A percentile compares a stretch with the other conserved stretches of the same genome.
These are phyloP conservation scores for Exophiala mesophila DNA, from an alignment of 2,329 filamentous ascomycete species.

Conservation along the genomic window DNA sequence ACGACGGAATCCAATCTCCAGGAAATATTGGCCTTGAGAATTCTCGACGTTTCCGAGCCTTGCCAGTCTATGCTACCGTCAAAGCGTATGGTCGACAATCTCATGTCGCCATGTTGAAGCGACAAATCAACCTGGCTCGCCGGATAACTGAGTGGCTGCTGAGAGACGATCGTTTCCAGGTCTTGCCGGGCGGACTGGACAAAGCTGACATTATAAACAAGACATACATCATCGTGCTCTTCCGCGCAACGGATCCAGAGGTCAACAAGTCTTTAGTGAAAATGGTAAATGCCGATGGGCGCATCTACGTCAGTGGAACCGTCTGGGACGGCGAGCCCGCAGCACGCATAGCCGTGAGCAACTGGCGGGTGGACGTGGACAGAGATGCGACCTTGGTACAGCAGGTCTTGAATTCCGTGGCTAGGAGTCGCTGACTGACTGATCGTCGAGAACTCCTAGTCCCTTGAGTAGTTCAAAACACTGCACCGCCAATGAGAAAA, in stretches of 20 bases:
- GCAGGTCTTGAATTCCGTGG: conserved; percentile 54
- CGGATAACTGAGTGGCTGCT: conserved; percentile 60
- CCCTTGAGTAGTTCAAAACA: no score
- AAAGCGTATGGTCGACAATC: conserved; percentile 67
- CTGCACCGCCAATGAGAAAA: conserved; percentile 96
- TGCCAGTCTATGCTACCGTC: conserved; percentile 82
- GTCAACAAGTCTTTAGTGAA: conserved; percentile 64
- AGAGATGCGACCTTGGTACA: conserved; percentile 63
- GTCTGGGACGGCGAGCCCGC: conserved; percentile 69
- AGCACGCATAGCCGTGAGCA: conserved; percentile 78
- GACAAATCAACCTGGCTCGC: conserved; percentile 68
- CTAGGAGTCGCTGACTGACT: neutral
- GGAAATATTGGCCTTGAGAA: conserved; percentile 87
- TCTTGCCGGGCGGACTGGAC: conserved; percentile 51
- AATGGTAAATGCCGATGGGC: conserved; percentile 66
- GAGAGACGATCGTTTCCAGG: conserved; percentile 58
- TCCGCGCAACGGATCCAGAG: conserved; percentile 61
- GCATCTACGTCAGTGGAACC: conserved; percentile 80
- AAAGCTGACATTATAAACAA: conserved; percentile 44
- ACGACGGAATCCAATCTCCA: conserved; percentile 63
- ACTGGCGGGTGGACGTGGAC: conserved; percentile 70
- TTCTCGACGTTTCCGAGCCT: conserved; percentile 79
- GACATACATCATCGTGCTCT: conserved; percentile 69
- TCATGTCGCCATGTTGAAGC: conserved; percentile 62
- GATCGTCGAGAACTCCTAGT: no score